phyloP scores from a whole-genome alignment of 169 alveolate genomes.

The Plasmodium gaboni region DNA sequence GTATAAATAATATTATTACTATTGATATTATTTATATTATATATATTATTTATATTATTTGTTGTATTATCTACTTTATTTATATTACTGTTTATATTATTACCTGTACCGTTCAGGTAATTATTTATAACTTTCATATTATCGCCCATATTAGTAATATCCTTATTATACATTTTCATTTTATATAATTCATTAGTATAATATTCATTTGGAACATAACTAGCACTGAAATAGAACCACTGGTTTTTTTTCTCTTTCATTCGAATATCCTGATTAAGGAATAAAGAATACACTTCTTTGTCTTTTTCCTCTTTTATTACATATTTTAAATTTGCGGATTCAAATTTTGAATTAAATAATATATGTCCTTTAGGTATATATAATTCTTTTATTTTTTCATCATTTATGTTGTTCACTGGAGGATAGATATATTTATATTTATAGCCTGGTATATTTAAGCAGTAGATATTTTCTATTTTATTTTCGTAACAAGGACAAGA shows the following conservation, averaged over 20 bases:
- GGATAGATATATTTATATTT: slow-evolving; percentile 41
- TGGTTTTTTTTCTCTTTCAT: slow-evolving; percentile 66
- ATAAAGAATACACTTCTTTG: slow-evolving; percentile 43
- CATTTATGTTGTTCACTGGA: background rate
- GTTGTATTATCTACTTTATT: too few species aligned
- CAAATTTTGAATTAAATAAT: slow-evolving; percentile 50
- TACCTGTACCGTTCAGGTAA: too few species aligned
- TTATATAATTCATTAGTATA: slow-evolving; percentile 15
- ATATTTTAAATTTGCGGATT: slow-evolving; percentile 49
- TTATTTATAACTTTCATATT: too few species aligned
- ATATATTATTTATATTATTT: too few species aligned
- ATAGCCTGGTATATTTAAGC: slow-evolving; percentile 44
- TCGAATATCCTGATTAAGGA: slow-evolving; percentile 25
- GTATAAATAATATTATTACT: too few species aligned
- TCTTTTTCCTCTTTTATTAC: slow-evolving; percentile 35
- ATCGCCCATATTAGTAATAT: too few species aligned
- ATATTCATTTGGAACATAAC: slow-evolving; percentile 47
- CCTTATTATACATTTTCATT: slow-evolving; percentile 1
- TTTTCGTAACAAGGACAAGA: background rate
- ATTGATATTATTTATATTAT: too few species aligned
- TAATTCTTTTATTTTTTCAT: slow-evolving; percentile 20
- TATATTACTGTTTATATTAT: too few species aligned
- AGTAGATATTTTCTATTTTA: slow-evolving; percentile 10
- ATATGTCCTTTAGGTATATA: background rate
- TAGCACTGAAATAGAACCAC: slow-evolving; percentile 76